Percentiles rank a stretch among this genome's conserved stretches.
Conservation (phyloP, 139 green algal genomes). For the Yamagishiella unicocca region DNA sequence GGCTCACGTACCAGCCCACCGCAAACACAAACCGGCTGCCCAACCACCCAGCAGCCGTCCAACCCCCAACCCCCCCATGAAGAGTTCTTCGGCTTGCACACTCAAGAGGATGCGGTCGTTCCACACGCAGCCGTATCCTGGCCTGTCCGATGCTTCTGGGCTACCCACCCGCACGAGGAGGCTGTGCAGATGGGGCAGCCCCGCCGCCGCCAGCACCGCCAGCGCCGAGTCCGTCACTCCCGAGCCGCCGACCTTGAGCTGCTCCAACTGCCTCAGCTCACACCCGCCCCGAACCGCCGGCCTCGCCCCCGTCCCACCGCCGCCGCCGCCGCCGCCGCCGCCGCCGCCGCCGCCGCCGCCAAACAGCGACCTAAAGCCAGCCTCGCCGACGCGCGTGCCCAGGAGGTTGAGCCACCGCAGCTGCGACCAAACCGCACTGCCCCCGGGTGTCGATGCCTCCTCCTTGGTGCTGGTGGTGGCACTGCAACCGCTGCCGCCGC, state of each 20-base stretch:
- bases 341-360: neutral
- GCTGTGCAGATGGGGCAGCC: slow-evolving; percentile 33
- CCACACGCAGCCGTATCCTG: too few species aligned
- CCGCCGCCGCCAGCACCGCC: slow-evolving; percentile 20
- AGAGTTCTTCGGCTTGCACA: too few species aligned
- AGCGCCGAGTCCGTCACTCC: neutral
- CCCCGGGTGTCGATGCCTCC: too few species aligned
- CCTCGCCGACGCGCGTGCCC: neutral
- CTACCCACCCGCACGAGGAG: slow-evolving; percentile 10
- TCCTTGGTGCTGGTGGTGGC: too few species aligned
- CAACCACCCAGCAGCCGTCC: too few species aligned
- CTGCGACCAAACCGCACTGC: neutral
- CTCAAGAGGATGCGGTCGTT: too few species aligned
- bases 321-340: neutral
- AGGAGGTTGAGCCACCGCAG: slow-evolving; percentile 37
- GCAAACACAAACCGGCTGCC: too few species aligned
- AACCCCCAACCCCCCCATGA: too few species aligned
- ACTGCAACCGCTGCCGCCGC: neutral
- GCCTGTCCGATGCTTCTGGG: too few species aligned
- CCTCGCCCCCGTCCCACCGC: neutral
- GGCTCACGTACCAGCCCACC: too few species aligned
- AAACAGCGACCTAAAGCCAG: neutral
- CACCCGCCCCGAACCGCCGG: neutral
- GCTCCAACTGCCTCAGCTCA: neutral
- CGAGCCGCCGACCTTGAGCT: slow-evolving; percentile 21